Evolutionary conservation across 2,329 filamentous ascomycete species (phyloP).

Genomic region (Phialophora tarda): DNA sequence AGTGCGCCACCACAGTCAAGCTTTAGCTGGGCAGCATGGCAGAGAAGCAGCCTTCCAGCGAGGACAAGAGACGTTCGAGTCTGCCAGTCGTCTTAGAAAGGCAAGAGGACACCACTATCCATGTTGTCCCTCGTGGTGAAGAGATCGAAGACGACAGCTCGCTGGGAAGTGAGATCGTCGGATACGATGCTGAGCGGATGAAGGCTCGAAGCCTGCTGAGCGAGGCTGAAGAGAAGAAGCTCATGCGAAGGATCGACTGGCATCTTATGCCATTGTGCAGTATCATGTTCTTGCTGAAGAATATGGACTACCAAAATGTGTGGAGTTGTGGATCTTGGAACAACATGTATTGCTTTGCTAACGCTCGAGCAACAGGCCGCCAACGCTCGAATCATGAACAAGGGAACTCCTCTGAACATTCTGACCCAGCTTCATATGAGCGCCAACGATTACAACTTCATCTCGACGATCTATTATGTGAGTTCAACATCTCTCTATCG

Average conservation of each 20-base stretch:
- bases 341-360: slow-evolving; percentile 2
- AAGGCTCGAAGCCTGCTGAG: slow-evolving; percentile 44
- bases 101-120: not conserved
- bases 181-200: slow-evolving; percentile 45
- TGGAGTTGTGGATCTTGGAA: not conserved
- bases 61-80: slow-evolving; percentile 3
- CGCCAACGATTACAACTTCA: slow-evolving; percentile 50
- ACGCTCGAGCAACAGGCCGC: slow-evolving; percentile 38
- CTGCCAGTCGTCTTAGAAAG: slow-evolving; percentile 11
- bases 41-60: not conserved
- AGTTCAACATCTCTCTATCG: slow-evolving; percentile 14
- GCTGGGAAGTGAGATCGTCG: slow-evolving; percentile 30
- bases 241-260: slow-evolving; percentile 53
- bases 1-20: not conserved
- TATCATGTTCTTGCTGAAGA: slow-evolving; percentile 44
- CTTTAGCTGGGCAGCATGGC: slow-evolving; percentile 15
- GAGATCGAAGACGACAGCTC: slow-evolving; percentile 16
- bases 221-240: slow-evolving; percentile 53
- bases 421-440: slow-evolving; percentile 50
- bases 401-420: slow-evolving; percentile 46
- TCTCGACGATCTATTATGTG: slow-evolving; percentile 49
- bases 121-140: slow-evolving; percentile 25
- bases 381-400: slow-evolving; percentile 48
- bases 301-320: slow-evolving; percentile 44
- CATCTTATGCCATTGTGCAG: slow-evolving; percentile 51